Conservation (phyloP, 352 stramenopile species). For the Phytophthora uliginosa region DNA sequence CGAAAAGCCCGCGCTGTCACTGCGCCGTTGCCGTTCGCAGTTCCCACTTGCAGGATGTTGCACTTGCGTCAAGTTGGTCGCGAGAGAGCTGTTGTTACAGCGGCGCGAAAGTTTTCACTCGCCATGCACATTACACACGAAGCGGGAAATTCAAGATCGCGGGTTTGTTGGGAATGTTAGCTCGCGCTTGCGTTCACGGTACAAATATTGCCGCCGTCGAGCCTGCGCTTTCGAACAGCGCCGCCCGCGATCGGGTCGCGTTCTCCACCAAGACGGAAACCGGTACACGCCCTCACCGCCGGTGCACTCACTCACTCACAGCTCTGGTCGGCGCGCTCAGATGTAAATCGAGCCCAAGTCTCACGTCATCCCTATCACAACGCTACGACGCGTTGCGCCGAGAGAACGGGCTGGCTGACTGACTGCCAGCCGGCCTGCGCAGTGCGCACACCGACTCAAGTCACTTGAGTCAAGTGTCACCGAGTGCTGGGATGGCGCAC, state of each 20-base stretch:
- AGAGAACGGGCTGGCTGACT: constrained; percentile 31
- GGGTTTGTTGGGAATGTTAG: constrained; percentile 9
- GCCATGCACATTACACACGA: constrained; percentile 28
- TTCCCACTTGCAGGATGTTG: constrained; percentile 12
- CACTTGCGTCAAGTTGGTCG: constrained; percentile 16
- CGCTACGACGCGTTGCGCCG: constrained; percentile 15
- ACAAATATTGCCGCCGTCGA: background rate
- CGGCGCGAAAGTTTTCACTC: constrained; percentile 29
- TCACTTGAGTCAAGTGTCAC: background rate
- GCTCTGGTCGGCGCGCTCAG: constrained; percentile 20
- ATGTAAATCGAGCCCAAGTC: constrained; percentile 29
- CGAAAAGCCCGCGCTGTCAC: background rate
- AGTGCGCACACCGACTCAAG: background rate
- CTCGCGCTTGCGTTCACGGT: background rate
- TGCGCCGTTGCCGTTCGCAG: background rate
- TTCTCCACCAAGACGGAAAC: background rate
- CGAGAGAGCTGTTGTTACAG: constrained; percentile 13
- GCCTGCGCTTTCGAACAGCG: background rate
- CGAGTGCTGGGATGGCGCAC: background rate
- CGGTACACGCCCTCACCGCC: no score
- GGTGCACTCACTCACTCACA: background rate
- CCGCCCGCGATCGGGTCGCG: background rate
- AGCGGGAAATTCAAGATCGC: constrained; percentile 3
- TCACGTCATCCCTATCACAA: constrained; percentile 33
- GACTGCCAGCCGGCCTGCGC: constrained; percentile 12